phyloP scores from a whole-genome alignment of 2,329 filamentous ascomycete species.

The Botrytis pseudocinerea region DNA sequence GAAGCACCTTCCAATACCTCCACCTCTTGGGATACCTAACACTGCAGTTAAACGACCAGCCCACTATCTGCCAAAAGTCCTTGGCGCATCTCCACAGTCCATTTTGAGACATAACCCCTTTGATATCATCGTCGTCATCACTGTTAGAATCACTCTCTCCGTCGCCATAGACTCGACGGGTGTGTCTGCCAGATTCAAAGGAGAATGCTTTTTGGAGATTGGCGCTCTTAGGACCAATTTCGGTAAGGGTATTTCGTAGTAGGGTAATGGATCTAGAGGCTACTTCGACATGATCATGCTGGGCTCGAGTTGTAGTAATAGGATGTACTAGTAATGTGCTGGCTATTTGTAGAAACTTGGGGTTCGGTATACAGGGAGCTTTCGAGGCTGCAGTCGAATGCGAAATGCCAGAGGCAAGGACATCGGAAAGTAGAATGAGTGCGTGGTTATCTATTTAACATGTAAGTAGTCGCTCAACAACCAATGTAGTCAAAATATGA shows the following conservation, averaged over 20 bases:
- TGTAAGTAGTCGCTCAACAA: conserved; percentile 12
- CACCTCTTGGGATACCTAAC: conserved; percentile 71
- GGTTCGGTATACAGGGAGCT: conserved; percentile 65
- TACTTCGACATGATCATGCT: conserved; percentile 60
- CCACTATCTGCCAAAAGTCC: conserved; percentile 86
- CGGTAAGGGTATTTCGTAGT: conserved; percentile 64
- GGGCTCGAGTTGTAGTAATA: conserved; percentile 70
- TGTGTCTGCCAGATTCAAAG: conserved; percentile 50
- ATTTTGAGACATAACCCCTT: conserved; percentile 60
- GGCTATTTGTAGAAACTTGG: conserved; percentile 74
- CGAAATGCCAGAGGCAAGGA: conserved; percentile 55
- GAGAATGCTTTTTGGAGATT: conserved; percentile 70
- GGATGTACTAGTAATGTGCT: conserved; percentile 83
- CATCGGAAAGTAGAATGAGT: conserved; percentile 62
- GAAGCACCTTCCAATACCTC: conserved; percentile 78
- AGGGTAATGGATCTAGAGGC: conserved; percentile 68
- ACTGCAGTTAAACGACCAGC: conserved; percentile 93
- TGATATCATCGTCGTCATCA: conserved; percentile 50
- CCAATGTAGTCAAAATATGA: not conserved
- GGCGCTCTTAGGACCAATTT: conserved; percentile 70
- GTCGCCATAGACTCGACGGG: conserved; percentile 39
- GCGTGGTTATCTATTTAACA: conserved; percentile 52
- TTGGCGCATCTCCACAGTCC: conserved; percentile 75
- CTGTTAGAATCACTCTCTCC: conserved; percentile 46
- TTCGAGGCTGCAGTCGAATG: conserved; percentile 41